Evolutionary conservation across 768 basidiomycete species (phyloP).

Genomic region (Podaxis sp.): DNA sequence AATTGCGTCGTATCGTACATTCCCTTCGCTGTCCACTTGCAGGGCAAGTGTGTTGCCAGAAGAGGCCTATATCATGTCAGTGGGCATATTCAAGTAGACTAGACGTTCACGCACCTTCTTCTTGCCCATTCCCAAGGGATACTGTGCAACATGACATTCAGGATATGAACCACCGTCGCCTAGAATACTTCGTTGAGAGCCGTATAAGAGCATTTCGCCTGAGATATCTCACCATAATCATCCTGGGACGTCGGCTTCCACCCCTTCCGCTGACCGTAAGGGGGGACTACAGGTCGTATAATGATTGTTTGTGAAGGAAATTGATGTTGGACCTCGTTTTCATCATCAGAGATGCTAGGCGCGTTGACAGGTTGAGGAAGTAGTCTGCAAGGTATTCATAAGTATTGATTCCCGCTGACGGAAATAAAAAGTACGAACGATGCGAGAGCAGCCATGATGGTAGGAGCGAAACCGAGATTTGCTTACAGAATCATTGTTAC

Average conservation of each 20-base stretch:
- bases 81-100: neutral
- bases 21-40: conserved; percentile 95
- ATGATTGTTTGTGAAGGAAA: conserved; percentile 35
- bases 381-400: conserved; percentile 36
- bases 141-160: conserved; percentile 96
- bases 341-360: conserved; percentile 53
- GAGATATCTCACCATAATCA: conserved; percentile 67
- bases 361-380: conserved; percentile 65
- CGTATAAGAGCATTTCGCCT: conserved; percentile 2
- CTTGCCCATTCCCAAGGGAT: conserved; percentile 90
- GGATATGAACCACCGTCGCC: conserved; percentile 87
- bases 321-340: conserved; percentile 42
- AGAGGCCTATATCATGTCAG: conserved; percentile 51
- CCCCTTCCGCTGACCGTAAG: conserved; percentile 79
- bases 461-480: neutral
- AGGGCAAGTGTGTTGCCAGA: conserved; percentile 94
- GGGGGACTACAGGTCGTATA: conserved; percentile 56
- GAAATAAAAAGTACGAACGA: conserved; percentile 46
- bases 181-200: conserved; percentile 21
- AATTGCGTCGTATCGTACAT: conserved; percentile 95
- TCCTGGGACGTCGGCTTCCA: conserved; percentile 84
- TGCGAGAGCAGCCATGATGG: conserved; percentile 56
- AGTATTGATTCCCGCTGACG: neutral
- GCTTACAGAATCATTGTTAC: neutral
- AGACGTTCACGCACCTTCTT: conserved; percentile 66